Evolutionary conservation across 495 filamentous ascomycete species (phyloP).

Genomic region (Penicillium verhagenii): DNA sequence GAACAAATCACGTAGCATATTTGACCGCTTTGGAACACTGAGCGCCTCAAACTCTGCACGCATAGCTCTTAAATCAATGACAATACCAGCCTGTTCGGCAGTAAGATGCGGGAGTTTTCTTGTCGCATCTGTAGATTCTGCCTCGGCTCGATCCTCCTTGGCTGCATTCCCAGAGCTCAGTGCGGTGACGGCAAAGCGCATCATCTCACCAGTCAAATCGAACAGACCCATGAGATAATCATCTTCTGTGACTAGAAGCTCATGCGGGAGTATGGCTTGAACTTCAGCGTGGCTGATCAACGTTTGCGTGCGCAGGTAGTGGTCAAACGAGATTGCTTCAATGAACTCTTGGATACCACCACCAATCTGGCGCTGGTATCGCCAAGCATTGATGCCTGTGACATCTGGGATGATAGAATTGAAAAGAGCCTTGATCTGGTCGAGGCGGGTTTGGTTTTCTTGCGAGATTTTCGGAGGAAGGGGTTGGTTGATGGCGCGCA

Average conservation of each 20-base stretch:
- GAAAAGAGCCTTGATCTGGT: conserved; percentile 68
- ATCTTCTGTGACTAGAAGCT: conserved; percentile 66
- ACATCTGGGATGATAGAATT: conserved; percentile 66
- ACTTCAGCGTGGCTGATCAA: conserved; percentile 68
- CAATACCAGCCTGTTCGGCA: conserved; percentile 44
- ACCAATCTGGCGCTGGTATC: conserved; percentile 76
- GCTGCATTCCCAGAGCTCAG: conserved; percentile 33
- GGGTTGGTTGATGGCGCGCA: conserved; percentile 60
- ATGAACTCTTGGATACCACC: conserved; percentile 87
- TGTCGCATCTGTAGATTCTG: conserved; percentile 9
- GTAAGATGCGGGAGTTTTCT: conserved; percentile 13
- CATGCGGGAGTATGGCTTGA: conserved; percentile 42
- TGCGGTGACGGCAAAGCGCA: conserved; percentile 87
- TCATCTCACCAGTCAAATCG: conserved; percentile 90
- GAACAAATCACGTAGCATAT: conserved; percentile 57
- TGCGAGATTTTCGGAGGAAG: conserved; percentile 64
- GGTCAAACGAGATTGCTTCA: conserved; percentile 80
- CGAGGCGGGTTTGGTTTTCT: conserved; percentile 61
- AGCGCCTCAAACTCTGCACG: conserved; percentile 72
- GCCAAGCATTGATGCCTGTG: conserved; percentile 72
- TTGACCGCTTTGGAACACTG: conserved; percentile 43
- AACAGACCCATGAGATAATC: conserved; percentile 93
- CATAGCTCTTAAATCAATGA: conserved; percentile 73
- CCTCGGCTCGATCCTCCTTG: conserved; percentile 12
- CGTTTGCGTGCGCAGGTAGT: conserved; percentile 77